Base-by-base conservation (phyloP, 1,284 basidiomycete species). In the Fomitopsis pinicola region DNA sequence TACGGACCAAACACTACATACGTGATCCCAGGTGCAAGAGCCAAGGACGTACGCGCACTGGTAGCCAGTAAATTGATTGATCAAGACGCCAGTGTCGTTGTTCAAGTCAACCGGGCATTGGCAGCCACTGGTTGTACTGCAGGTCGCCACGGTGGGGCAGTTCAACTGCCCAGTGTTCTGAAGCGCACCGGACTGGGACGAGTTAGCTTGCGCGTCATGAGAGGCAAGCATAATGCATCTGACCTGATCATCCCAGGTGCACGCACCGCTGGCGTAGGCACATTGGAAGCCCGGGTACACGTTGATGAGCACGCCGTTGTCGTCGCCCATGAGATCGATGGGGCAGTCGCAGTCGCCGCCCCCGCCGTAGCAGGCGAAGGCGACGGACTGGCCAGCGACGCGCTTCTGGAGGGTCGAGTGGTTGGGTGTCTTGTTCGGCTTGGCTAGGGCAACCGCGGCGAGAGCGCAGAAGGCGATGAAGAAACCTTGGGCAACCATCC, bases 31-130 rank as follows among this genome's bases (percentile, higher is more conserved):
- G 22, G 67, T 70, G 62, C 69, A 70, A 12, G 67, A 66, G 40
- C 67, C 69, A 40, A 58, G 59, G 28, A 62, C 56, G 61, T 68
- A 70, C 42, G 69, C 69, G 59, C 69, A 70, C 57, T 70, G 69
- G 62, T 69, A 70, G 26, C 67, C 67, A 17, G 64, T 66, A 60
- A 68, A 68, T 55, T 65, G 64, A 62, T 70, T 70, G 64, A 70
- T 70, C 58, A 69, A 53, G 7, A 69, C 66, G 55, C 69, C 69
- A 10, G 55, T 63, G 62, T 65, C 66, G 33, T 55, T 61, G 58
- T 63, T 64, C 44, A 57, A 44, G 55, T 70, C 69, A 17, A 33
- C 14, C 22, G 67, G 67, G 62, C 69, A 70, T 3, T 40, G 28
- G 62, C 69, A 70, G 22, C 66, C 69, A 14, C 58, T 58, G 57